Base-by-base conservation (phyloP, 2,329 filamentous ascomycete species). In the Aspergillus japonicus region DNA sequence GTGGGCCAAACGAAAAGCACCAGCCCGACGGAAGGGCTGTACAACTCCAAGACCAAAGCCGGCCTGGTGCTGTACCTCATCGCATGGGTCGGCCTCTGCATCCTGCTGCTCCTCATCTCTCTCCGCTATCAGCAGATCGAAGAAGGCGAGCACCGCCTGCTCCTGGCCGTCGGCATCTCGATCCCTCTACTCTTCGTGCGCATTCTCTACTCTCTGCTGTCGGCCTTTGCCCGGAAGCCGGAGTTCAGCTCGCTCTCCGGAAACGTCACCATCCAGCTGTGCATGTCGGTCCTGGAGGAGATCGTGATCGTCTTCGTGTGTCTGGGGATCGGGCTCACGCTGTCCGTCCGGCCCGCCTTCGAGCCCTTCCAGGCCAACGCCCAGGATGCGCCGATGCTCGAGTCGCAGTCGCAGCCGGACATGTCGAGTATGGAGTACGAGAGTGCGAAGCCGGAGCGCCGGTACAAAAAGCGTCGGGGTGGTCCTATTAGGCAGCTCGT, bases 221-320 rank as follows among this genome's bases (percentile, higher is more conserved):
- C 73, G 5, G 74, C 74, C 19, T 85, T 82, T 68, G 63, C 74
- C 23, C 61, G 72, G 29, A 71, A 78, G 53, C 66, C 71, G 3
- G 62, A 65, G 23, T 85, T 85, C 71, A 82, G 74, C 60, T 65
- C 75, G 23, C 64, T 79, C 24, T 73, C 61, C 31, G 78, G 80
- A 14, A 74, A 73, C 44, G 61, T 73, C 29, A 75, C 75, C 1
- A 72, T 82, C 23, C 61, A 77, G 16, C 68, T 83, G 7, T 76
- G 78, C 47, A 80, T 85, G 76, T 73, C 78, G 5, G 72, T 83
- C 6, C 59, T 84, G 24, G 80, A 82, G 73, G 83, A 86, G 69
- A 76, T 85, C 44, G 66, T 77, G 7, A 75, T 82, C 21, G 76
- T 83, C 2, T 49, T 75, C 4, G 73, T 81, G 42, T 79, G 70